These are phyloP conservation scores for Fonsecaea erecta DNA, from an alignment of 2,329 filamentous ascomycete genomes.

Conservation along the genomic window DNA sequence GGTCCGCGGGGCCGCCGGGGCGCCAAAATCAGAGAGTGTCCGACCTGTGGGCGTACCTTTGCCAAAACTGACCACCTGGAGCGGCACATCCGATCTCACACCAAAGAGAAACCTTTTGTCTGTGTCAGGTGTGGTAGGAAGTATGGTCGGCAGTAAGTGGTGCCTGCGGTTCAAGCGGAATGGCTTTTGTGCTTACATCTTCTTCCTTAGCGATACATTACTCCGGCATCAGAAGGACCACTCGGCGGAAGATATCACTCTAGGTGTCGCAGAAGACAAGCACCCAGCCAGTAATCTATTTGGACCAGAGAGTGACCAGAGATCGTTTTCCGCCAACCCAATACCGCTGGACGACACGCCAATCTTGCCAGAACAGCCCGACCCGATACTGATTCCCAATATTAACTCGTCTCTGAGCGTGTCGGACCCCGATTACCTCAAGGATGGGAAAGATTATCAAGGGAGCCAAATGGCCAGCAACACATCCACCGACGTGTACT, in stretches of 20 bases:
- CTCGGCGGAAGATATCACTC: constrained; percentile 12
- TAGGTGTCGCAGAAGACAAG: background rate
- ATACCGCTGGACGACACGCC: constrained; percentile 1
- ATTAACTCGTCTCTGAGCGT: constrained; percentile 3
- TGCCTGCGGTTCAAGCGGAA: background rate
- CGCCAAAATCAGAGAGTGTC: constrained; percentile 28
- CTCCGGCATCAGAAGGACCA: constrained; percentile 34
- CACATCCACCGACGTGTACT: constrained; percentile 14
- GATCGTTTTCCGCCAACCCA: constrained; percentile 5
- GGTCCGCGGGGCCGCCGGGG: constrained; percentile 22
- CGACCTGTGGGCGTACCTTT: constrained; percentile 38
- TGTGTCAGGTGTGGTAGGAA: constrained; percentile 32
- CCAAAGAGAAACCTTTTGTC: constrained; percentile 43
- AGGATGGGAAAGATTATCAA: background rate
- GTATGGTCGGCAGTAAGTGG: constrained; percentile 33
- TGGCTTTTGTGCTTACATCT: background rate
- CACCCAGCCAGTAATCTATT: background rate
- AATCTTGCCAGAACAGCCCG: background rate
- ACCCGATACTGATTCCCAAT: constrained; percentile 1
- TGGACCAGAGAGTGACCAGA: background rate
- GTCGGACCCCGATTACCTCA: background rate
- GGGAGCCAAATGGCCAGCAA: constrained; percentile 4
- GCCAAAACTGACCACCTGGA: constrained; percentile 43
- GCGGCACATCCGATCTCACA: constrained; percentile 43
- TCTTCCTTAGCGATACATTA: constrained; percentile 29